phyloP scores from a whole-genome alignment of 108 stramenopile species.

The Seminavis robusta region DNA sequence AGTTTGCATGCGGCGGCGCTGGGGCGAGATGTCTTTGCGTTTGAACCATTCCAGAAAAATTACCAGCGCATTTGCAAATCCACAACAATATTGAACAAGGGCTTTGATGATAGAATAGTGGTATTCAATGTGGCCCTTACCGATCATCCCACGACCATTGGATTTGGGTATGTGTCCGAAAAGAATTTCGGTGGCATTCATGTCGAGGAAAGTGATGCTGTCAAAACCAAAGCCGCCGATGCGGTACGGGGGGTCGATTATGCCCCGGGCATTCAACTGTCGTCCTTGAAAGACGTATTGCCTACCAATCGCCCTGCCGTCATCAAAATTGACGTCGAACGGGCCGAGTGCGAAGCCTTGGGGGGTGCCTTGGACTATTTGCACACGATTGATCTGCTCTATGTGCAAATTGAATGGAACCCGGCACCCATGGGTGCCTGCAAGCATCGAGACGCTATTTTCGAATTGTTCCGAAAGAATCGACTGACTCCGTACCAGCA shows the following conservation, averaged over 20 bases:
- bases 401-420: slow-evolving; percentile 9
- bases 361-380: slow-evolving; percentile 20
- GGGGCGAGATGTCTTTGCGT: slow-evolving; percentile 7
- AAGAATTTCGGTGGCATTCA: neutral
- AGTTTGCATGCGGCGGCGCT: slow-evolving; percentile 19
- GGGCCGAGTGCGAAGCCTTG: slow-evolving; percentile 15
- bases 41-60: slow-evolving; percentile 19
- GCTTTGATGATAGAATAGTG: too few relatives aligned
- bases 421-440: neutral
- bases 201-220: neutral
- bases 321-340: slow-evolving; percentile 30
- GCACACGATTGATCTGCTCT: slow-evolving; percentile 12
- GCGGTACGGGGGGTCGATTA: neutral
- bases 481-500: neutral
- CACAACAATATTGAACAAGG: too few relatives aligned
- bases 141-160: too few relatives aligned
- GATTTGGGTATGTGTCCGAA: too few relatives aligned
- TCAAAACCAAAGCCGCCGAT: too few relatives aligned
- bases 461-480: neutral
- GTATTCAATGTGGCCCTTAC: too few relatives aligned
- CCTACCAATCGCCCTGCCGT: slow-evolving; percentile 13
- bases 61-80: slow-evolving; percentile 14
- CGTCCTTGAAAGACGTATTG: neutral
- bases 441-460: neutral
- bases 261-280: neutral